Conservation (phyloP, 2,329 filamentous ascomycete genomes). For the Cercospora zeae-maydis region DNA sequence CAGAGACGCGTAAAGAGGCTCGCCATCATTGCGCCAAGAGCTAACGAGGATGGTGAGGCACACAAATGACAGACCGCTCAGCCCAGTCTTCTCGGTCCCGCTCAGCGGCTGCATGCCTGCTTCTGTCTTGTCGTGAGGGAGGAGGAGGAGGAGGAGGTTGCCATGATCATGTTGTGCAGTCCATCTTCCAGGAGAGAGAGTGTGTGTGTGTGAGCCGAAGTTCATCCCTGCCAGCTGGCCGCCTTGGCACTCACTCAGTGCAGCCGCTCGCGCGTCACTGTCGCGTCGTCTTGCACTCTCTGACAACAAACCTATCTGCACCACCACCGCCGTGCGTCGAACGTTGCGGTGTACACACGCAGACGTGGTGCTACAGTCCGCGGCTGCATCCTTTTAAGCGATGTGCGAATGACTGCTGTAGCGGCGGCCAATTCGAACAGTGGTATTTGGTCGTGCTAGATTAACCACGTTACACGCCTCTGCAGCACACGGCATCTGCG, state of each 20-base stretch:
- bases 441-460: constrained; percentile 5
- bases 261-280: background rate
- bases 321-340: background rate
- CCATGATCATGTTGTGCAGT: constrained; percentile 2
- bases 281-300: constrained; percentile 2
- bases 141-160: background rate
- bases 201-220: constrained; percentile 4
- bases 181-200: background rate
- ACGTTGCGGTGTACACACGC: background rate
- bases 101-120: constrained; percentile 42
- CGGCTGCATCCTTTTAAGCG: background rate
- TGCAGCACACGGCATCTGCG: constrained; percentile 11
- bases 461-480: constrained; percentile 3
- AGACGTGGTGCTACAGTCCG: background rate
- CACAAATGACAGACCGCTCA: constrained; percentile 62
- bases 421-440: background rate
- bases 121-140: background rate
- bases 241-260: constrained; percentile 1
- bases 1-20: constrained; percentile 82
- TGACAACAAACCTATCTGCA: background rate
- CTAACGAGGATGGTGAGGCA: constrained; percentile 73
- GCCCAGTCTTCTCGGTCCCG: constrained; percentile 53
- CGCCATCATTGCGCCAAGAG: constrained; percentile 79
- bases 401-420: constrained; percentile 11
- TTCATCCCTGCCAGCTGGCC: constrained; percentile 4